Percentiles rank a stretch among this genome's conserved stretches.
Evolutionary conservation across 2,329 filamentous ascomycete species (phyloP).

Genomic region (Nemania sp.): DNA sequence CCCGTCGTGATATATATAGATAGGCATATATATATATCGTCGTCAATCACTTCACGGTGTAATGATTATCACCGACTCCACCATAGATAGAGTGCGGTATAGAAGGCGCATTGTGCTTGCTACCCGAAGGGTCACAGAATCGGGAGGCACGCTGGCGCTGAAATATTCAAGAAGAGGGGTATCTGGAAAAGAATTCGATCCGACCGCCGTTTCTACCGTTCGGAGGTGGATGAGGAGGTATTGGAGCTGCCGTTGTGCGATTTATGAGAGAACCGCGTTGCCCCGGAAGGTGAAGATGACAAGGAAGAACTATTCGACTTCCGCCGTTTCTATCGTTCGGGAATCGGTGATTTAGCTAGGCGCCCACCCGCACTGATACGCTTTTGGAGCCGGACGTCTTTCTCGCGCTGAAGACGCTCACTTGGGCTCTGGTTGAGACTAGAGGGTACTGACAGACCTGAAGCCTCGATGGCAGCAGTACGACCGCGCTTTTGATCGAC

Average conservation of each 20-base stretch:
- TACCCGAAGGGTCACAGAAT: constrained; percentile 31
- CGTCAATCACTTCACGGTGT: constrained; percentile 16
- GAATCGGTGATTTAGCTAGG: constrained; percentile 67
- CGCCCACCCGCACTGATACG: constrained; percentile 77
- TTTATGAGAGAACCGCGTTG: constrained; percentile 31
- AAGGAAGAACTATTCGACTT: constrained; percentile 36
- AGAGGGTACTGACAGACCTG: constrained; percentile 57
- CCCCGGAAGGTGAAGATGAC: constrained; percentile 28
- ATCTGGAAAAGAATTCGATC: constrained; percentile 38
- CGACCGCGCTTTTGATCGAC: constrained; percentile 75
- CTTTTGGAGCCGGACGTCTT: constrained; percentile 73
- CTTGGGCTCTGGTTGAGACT: constrained; percentile 44
- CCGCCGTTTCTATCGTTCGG: constrained; percentile 51
- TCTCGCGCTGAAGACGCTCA: constrained; percentile 63
- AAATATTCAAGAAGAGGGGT: constrained; percentile 38
- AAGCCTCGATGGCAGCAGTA: constrained; percentile 47
- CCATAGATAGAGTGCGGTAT: constrained; percentile 29
- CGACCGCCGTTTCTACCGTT: constrained; percentile 43
- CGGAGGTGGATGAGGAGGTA: constrained; percentile 37
- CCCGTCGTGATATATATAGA: constrained; percentile 15
- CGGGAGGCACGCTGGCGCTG: constrained; percentile 34
- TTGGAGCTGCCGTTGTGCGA: constrained; percentile 32
- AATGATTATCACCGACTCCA: constrained; percentile 22
- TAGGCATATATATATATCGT: too few relatives aligned
- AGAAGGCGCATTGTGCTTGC: constrained; percentile 22